phyloP scores from a whole-genome alignment of 139 green algal species.

The Haematococcus lacustris region DNA sequence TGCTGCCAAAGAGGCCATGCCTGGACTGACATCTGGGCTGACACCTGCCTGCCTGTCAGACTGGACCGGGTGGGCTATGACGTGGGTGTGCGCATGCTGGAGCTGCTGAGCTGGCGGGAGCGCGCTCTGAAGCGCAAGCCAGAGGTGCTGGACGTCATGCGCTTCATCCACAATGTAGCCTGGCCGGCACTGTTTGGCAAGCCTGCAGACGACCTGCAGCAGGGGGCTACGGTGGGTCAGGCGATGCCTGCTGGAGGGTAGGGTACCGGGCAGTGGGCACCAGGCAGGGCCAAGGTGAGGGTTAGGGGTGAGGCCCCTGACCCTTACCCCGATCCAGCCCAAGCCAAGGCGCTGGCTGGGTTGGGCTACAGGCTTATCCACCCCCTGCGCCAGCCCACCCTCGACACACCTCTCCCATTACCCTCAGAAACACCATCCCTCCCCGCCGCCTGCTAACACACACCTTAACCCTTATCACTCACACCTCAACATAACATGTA shows the following conservation, averaged over 20 bases:
- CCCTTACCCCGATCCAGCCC: neutral
- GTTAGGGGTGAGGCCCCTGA: neutral
- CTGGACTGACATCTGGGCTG: no score
- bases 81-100: conserved; percentile 79
- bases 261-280: conserved; percentile 23
- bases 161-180: conserved; percentile 82
- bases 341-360: neutral
- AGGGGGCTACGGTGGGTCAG: conserved; percentile 74
- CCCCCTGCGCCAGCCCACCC: neutral
- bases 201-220: conserved; percentile 88
- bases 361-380: neutral
- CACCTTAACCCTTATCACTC: no score
- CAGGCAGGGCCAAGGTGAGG: no score
- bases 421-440: no score
- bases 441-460: no score
- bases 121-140: conserved; percentile 33
- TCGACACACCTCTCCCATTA: no score
- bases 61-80: conserved; percentile 77
- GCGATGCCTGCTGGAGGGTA: no score
- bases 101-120: conserved; percentile 81
- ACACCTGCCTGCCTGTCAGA: no score
- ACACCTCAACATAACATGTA: no score
- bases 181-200: conserved; percentile 94
- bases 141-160: conserved; percentile 80
- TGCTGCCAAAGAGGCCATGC: no score